A percentile compares a stretch with the other conserved stretches of the same genome.
These are phyloP conservation scores for Aureobasidium sp. DNA, from an alignment of 2,329 filamentous ascomycete genomes.

Conservation along the genomic window DNA sequence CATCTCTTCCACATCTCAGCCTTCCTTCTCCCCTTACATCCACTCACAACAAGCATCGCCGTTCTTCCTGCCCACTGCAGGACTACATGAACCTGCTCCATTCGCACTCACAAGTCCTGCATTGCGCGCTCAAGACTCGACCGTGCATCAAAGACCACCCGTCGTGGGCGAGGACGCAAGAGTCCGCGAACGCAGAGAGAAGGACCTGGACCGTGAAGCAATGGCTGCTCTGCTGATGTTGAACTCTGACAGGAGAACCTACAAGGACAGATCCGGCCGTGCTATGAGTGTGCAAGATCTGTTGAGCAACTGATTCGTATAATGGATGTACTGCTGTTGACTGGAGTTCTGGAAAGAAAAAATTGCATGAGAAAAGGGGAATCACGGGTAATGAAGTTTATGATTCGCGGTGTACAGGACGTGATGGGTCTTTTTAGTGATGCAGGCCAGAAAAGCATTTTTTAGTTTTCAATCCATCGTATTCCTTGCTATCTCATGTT, in stretches of 20 bases:
- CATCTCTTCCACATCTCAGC: constrained; percentile 30
- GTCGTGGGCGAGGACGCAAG: background rate
- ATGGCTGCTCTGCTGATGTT: constrained; percentile 84
- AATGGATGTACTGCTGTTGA: background rate
- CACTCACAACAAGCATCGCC: constrained; percentile 48
- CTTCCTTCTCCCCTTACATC: constrained; percentile 28
- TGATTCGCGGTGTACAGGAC: background rate
- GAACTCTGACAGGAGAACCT: constrained; percentile 41
- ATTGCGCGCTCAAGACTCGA: constrained; percentile 23
- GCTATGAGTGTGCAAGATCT: constrained; percentile 42
- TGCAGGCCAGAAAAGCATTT: background rate
- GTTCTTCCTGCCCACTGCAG: constrained; percentile 45
- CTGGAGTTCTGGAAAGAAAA: background rate
- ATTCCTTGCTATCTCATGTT: background rate
- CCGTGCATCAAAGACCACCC: background rate
- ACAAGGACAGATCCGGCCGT: constrained; percentile 20
- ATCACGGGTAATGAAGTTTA: background rate
- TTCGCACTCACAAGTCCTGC: constrained; percentile 28
- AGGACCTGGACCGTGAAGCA: constrained; percentile 57
- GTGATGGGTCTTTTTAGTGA: background rate
- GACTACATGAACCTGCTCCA: constrained; percentile 17
- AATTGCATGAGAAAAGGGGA: background rate
- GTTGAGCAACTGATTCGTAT: constrained; percentile 27
- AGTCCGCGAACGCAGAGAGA: constrained; percentile 16
- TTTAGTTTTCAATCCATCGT: background rate